Conservation (phyloP, 768 basidiomycete genomes). For the Cyathus striatus region DNA sequence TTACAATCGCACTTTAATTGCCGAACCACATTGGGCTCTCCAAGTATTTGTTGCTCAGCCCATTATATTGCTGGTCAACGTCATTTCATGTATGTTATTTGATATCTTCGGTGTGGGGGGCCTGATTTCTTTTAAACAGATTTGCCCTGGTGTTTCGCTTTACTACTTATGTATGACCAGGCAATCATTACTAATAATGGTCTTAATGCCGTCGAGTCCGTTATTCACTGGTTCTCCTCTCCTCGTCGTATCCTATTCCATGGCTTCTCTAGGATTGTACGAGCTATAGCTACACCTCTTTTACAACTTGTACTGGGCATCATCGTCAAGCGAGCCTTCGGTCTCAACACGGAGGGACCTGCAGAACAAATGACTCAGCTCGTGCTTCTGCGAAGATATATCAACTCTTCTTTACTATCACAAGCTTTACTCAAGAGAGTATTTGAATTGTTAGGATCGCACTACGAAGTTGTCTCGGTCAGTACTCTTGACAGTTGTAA, state of each 20-base stretch:
- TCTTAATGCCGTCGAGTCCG: slow-evolving; percentile 29
- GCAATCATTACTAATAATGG: slow-evolving; percentile 17
- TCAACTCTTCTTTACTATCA: slow-evolving; percentile 31
- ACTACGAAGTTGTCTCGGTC: slow-evolving; percentile 42
- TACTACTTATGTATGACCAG: slow-evolving; percentile 33
- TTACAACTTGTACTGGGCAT: slow-evolving; percentile 33
- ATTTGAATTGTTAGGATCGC: slow-evolving; percentile 38
- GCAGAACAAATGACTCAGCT: slow-evolving; percentile 3
- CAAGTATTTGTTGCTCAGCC: slow-evolving; percentile 34
- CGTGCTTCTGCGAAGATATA: slow-evolving; percentile 28
- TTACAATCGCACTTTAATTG: slow-evolving; percentile 31
- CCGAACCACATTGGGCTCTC: slow-evolving; percentile 24
- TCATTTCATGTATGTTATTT: slow-evolving; percentile 24
- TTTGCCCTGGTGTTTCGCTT: slow-evolving; percentile 34
- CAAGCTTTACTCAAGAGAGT: slow-evolving; percentile 26
- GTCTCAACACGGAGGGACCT: slow-evolving; percentile 26
- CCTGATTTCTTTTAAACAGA: slow-evolving; percentile 16
- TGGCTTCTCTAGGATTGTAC: slow-evolving; percentile 30
- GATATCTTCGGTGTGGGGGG: not conserved
- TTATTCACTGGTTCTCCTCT: slow-evolving; percentile 40
- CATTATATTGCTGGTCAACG: slow-evolving; percentile 25
- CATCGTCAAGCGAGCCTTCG: slow-evolving; percentile 33
- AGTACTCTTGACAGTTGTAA: slow-evolving; percentile 4
- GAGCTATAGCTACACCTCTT: slow-evolving; percentile 29
- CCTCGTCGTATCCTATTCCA: slow-evolving; percentile 35